Base-by-base conservation (phyloP, 2,329 filamentous ascomycete species). In the Xylariaceae sp. region DNA sequence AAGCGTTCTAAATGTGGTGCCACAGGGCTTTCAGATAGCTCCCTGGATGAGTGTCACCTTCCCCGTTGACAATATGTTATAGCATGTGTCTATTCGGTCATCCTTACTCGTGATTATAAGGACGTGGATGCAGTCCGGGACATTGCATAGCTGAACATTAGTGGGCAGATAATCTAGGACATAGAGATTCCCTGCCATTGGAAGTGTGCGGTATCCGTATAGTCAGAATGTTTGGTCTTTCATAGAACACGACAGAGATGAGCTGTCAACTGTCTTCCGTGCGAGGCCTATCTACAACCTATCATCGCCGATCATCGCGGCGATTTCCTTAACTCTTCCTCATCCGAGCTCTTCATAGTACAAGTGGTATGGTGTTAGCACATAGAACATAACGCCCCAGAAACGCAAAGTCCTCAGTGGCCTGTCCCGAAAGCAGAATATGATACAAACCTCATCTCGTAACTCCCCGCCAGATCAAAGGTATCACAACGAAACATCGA, bases 341-440 rank as follows among this genome's bases (percentile, higher is more conserved):
- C 37, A 44, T 6, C 14, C 31, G 40, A 26, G 26, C 36, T 31
- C 34, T 19, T 54, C 33, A 26, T 54, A 51, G 34, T 61, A 55
- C 58, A 61, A 29, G 44, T 41, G 29, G 19, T n/a, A 41, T 53
- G 47, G 19, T 19, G 24, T 56, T 49, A 53, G 16, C 29, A 34
- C 17, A 44, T 23, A 48, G 4, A 33, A 31, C 29, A 12, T 37
- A 53, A 51, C 39, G 21, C 44, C 39, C 43, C 6, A 6, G 24
- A 47, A 47, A 41, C 19, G 5, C 16, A 36, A 44, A 29, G 17
- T 33, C 45, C 23, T 33, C 21, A 36, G 37, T 37, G 44, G 26
- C 16, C 29, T 34, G 45, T 19, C 28, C 37, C 51, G 4, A 46
- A 49, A 45, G 34, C 9, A 36, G 29, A 16, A 52, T 58, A 49